A percentile compares a stretch with the other conserved stretches of the same genome.
Conservation (phyloP, 192 early-diverging fungal species). For the Globomyces pollinis-pini region DNA sequence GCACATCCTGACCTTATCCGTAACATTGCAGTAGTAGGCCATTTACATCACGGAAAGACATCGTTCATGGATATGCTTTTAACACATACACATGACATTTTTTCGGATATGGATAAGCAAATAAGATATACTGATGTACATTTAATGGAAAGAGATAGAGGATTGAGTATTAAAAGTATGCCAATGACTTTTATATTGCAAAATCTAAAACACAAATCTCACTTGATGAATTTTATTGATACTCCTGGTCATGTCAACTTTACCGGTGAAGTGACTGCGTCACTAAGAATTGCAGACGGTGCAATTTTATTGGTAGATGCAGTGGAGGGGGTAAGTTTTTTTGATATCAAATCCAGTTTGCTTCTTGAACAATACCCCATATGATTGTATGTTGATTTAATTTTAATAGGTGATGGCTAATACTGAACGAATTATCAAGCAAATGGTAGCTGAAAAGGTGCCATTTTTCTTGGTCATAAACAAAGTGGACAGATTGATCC, state of each 20-base stretch:
- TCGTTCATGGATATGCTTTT: slow-evolving; percentile 90
- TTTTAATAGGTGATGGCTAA: slow-evolving; percentile 70
- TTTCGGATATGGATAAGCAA: slow-evolving; percentile 41
- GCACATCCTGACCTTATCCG: slow-evolving; percentile 68
- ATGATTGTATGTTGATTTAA: background rate
- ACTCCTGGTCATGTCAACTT: slow-evolving; percentile 96
- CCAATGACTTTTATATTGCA: slow-evolving; percentile 88
- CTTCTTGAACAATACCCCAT: background rate
- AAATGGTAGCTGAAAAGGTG: slow-evolving; percentile 70
- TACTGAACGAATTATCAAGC: slow-evolving; percentile 79
- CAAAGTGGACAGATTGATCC: slow-evolving; percentile 96
- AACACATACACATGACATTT: slow-evolving; percentile 69
- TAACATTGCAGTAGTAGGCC: slow-evolving; percentile 87
- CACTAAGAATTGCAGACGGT: slow-evolving; percentile 81
- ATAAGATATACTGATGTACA: slow-evolving; percentile 89
- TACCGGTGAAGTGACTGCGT: slow-evolving; percentile 84
- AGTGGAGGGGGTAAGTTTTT: slow-evolving; percentile 72
- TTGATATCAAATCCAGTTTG: slow-evolving; percentile 8
- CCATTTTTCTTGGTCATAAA: slow-evolving; percentile 85
- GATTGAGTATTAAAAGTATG: slow-evolving; percentile 86
- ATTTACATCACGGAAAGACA: slow-evolving; percentile 97
- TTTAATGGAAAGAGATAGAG: slow-evolving; percentile 79
- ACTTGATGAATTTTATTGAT: slow-evolving; percentile 83
- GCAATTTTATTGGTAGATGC: slow-evolving; percentile 89
- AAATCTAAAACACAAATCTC: slow-evolving; percentile 79